Evolutionary conservation across 306 rosid species (phyloP).

Genomic region (Quercus gilva): DNA sequence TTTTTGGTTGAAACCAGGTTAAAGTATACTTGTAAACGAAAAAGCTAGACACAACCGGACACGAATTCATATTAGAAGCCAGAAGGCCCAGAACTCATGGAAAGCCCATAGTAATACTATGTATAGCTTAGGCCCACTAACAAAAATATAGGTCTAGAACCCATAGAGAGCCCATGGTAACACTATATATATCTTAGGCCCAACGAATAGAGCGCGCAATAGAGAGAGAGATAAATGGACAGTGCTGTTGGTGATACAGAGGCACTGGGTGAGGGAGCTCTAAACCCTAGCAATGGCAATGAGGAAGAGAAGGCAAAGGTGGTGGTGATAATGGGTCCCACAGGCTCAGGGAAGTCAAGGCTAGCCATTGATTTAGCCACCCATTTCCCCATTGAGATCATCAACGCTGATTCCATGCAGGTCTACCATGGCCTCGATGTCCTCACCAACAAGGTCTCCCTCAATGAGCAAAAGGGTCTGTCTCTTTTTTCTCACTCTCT

Average conservation of each 20-base stretch:
- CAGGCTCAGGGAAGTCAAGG: conserved; percentile 82
- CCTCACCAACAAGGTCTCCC: conserved; percentile 80
- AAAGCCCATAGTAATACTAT: too few species aligned
- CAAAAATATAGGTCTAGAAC: too few species aligned
- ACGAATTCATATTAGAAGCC: too few species aligned
- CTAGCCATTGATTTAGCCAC: conserved; percentile 79
- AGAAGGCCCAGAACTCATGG: too few species aligned
- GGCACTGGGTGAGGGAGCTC: background rate
- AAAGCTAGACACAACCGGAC: too few species aligned
- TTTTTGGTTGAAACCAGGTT: too few species aligned
- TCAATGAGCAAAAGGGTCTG: conserved; percentile 59
- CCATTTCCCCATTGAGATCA: conserved; percentile 68
- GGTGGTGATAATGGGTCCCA: conserved; percentile 79
- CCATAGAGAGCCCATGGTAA: too few species aligned
- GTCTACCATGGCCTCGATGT: conserved; percentile 81
- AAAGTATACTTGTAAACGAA: too few species aligned
- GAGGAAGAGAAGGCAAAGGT: conserved; percentile 42
- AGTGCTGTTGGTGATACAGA: background rate
- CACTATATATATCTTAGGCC: background rate
- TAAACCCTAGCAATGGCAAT: conserved; percentile 33
- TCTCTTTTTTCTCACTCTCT: background rate
- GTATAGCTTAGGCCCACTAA: too few species aligned
- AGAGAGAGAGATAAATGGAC: conserved; percentile 5
- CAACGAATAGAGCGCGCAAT: background rate
- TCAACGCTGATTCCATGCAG: conserved; percentile 96